phyloP scores from a whole-genome alignment of 2,329 filamentous ascomycete species.

The Diplodia seriata region DNA sequence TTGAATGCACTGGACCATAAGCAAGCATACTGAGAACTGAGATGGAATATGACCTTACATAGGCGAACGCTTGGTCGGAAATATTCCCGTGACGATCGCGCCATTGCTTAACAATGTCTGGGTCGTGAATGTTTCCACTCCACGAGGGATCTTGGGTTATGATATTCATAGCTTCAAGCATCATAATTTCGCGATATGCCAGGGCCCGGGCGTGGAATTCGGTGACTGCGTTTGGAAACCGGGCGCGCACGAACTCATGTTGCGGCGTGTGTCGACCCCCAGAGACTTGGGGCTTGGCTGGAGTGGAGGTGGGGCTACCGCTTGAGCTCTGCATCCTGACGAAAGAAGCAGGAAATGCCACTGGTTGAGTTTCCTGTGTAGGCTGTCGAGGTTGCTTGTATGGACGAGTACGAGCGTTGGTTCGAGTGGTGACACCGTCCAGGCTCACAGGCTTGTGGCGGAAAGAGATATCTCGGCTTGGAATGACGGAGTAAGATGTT shows the following conservation, averaged over 20 bases:
- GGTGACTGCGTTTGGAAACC: not conserved
- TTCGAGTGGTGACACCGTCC: not conserved
- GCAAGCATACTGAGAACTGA: not conserved
- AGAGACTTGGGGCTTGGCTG: too few species aligned
- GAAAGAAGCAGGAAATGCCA: not conserved
- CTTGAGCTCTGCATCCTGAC: too few species aligned
- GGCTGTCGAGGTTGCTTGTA: not conserved
- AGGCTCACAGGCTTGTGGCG: not conserved
- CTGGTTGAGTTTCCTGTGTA: not conserved
- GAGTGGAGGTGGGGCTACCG: too few species aligned
- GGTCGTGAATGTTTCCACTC: not conserved
- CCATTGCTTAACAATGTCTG: not conserved
- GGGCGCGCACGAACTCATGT: not conserved
- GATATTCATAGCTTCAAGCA: not conserved
- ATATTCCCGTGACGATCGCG: not conserved
- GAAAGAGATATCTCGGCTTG: not conserved
- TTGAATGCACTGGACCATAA: not conserved
- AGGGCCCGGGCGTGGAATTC: too few species aligned
- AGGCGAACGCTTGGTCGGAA: not conserved
- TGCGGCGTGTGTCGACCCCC: not conserved
- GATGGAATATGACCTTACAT: not conserved
- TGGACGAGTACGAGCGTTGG: not conserved
- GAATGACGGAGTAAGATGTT: too few species aligned
- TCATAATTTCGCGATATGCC: not conserved
- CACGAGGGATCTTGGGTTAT: not conserved